phyloP scores from a whole-genome alignment of 2,329 filamentous ascomycete species.

The Aspergillus latus region DNA sequence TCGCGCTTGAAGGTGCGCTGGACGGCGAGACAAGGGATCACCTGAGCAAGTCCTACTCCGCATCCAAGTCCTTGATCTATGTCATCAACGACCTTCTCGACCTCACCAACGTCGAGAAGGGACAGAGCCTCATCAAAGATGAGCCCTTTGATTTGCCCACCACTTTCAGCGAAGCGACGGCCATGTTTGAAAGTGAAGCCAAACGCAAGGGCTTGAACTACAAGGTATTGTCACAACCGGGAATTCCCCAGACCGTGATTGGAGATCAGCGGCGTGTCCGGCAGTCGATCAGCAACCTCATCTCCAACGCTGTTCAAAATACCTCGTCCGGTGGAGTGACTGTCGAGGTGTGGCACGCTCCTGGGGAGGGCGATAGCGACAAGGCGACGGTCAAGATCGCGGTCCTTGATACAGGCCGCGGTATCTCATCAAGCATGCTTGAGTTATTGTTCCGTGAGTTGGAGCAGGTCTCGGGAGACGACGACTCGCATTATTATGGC shows the following conservation, averaged over 20 bases:
- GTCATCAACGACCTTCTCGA: slow-evolving; percentile 92
- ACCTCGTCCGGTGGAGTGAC: slow-evolving; percentile 67
- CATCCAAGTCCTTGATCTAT: slow-evolving; percentile 88
- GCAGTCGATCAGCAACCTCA: slow-evolving; percentile 78
- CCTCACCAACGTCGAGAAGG: slow-evolving; percentile 83
- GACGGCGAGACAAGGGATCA: slow-evolving; percentile 84
- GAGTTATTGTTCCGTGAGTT: slow-evolving; percentile 62
- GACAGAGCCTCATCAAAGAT: slow-evolving; percentile 73
- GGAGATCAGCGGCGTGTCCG: slow-evolving; percentile 79
- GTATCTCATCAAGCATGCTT: slow-evolving; percentile 58
- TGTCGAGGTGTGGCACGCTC: slow-evolving; percentile 64
- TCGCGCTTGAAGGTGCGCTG: slow-evolving; percentile 76
- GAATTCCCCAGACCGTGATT: slow-evolving; percentile 67
- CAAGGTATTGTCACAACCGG: slow-evolving; percentile 65
- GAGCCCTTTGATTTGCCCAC: slow-evolving; percentile 72
- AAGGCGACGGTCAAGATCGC: slow-evolving; percentile 71
- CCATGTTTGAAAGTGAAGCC: slow-evolving; percentile 71
- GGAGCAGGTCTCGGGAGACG: slow-evolving; percentile 64
- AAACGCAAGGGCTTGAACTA: slow-evolving; percentile 73
- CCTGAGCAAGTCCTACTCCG: slow-evolving; percentile 78
- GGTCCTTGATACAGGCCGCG: slow-evolving; percentile 72
- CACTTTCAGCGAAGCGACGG: slow-evolving; percentile 74
- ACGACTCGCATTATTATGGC: slow-evolving; percentile 46
- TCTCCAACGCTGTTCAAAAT: slow-evolving; percentile 80
- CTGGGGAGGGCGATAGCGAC: slow-evolving; percentile 46